Evolutionary conservation across 768 basidiomycete genomes (phyloP).

Genomic region (Calocybe cyanea): DNA sequence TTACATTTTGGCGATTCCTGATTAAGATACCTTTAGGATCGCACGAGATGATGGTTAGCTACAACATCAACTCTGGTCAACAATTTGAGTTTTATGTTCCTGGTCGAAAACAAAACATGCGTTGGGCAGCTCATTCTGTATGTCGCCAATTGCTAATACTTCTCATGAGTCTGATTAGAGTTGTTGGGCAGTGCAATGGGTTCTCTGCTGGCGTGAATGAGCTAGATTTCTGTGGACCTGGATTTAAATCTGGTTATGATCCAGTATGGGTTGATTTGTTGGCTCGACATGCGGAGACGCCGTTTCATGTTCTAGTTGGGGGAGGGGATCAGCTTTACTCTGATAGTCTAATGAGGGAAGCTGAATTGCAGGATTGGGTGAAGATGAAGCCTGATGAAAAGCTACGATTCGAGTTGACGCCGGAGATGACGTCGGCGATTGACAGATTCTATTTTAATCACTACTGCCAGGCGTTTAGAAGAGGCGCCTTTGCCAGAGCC

Average conservation of each 20-base stretch:
- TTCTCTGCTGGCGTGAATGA: constrained; percentile 88
- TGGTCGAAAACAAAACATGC: constrained; percentile 75
- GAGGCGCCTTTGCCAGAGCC: constrained; percentile 86
- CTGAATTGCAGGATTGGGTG: constrained; percentile 87
- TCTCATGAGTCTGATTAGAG: no score
- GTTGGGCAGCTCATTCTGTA: constrained; percentile 87
- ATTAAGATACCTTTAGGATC: constrained; percentile 73
- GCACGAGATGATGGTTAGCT: constrained; percentile 73
- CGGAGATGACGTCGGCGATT: constrained; percentile 70
- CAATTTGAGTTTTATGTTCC: constrained; percentile 82
- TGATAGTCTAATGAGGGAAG: constrained; percentile 80
- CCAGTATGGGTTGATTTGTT: constrained; percentile 95
- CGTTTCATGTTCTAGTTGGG: constrained; percentile 90
- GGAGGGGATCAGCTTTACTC: constrained; percentile 94
- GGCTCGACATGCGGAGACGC: constrained; percentile 68
- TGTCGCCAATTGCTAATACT: constrained; percentile 21
- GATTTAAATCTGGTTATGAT: constrained; percentile 79
- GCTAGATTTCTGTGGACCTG: constrained; percentile 79
- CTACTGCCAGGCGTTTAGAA: constrained; percentile 83
- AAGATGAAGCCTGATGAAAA: constrained; percentile 55
- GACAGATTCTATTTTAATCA: constrained; percentile 91
- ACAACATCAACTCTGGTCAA: constrained; percentile 79
- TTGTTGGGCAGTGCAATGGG: constrained; percentile 73
- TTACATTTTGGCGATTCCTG: constrained; percentile 93
- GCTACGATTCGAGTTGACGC: constrained; percentile 53